A percentile compares a stretch with the other conserved stretches of the same genome.
These are phyloP conservation scores for Colletotrichum plurivorum DNA, from an alignment of 2,329 filamentous ascomycete species.

Conservation along the genomic window DNA sequence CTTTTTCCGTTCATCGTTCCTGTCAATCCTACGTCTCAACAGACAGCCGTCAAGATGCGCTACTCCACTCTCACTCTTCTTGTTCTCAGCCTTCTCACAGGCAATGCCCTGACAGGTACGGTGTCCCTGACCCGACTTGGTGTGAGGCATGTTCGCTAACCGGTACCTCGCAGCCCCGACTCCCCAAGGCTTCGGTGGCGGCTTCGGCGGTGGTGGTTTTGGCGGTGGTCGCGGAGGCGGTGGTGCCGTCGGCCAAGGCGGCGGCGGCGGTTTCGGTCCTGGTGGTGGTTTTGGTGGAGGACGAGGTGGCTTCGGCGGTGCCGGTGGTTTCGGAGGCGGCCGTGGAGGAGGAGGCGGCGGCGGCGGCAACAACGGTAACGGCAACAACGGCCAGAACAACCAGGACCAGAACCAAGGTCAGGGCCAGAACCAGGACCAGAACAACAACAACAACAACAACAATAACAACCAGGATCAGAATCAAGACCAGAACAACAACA, in stretches of 20 bases:
- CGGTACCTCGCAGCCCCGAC: constrained; percentile 5
- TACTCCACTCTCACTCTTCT: constrained; percentile 24
- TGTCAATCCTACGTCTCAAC: background rate
- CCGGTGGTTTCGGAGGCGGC: constrained; percentile 1
- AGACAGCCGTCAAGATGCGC: constrained; percentile 21
- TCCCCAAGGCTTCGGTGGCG: constrained; percentile 15
- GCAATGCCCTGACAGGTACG: constrained; percentile 34
- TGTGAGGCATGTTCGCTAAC: background rate
- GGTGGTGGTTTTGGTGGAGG: constrained; percentile 2
- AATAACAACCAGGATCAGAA: background rate
- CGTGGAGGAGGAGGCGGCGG: constrained; percentile 6
- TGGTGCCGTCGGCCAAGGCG: background rate
- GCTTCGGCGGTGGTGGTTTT: background rate
- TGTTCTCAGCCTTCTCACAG: constrained; percentile 29
- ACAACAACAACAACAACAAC: background rate
- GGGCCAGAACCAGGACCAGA: background rate
- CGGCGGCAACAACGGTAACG: no score
- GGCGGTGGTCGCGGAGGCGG: background rate
- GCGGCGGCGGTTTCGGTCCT: background rate
- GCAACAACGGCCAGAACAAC: background rate
- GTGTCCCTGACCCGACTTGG: no score
- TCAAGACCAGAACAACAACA: background rate
- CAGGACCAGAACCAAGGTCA: background rate
- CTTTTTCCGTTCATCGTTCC: background rate
- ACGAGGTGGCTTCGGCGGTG: background rate